Percentiles rank a stretch among this genome's conserved stretches.
These are phyloP conservation scores for Cutaneotrichosporon sp. DNA, from an alignment of 1,284 basidiomycete genomes.

Conservation along the genomic window DNA sequence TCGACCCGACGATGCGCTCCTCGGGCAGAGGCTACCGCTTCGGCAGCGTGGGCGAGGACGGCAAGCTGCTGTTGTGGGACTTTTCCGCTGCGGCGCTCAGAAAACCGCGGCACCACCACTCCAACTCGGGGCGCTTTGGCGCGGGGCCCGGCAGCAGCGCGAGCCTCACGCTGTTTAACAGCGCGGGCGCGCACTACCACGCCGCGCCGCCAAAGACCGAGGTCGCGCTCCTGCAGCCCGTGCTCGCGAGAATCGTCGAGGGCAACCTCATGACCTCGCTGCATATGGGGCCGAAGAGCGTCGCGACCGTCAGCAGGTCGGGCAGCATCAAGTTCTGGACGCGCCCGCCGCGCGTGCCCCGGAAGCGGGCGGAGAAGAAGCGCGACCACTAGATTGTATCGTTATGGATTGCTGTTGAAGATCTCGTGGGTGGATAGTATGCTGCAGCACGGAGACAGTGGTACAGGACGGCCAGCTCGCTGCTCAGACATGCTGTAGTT, in stretches of 20 bases:
- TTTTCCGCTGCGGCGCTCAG: constrained; percentile 65
- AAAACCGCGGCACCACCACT: constrained; percentile 49
- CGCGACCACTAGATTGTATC: constrained; percentile 11
- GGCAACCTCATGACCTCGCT: constrained; percentile 71
- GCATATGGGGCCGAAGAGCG: constrained; percentile 68
- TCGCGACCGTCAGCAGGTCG: constrained; percentile 72
- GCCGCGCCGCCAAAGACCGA: constrained; percentile 84
- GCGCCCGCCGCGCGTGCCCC: constrained; percentile 58
- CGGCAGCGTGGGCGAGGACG: constrained; percentile 90
- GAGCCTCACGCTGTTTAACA: constrained; percentile 61
- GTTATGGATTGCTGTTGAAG: no score
- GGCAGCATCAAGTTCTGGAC: constrained; percentile 82
- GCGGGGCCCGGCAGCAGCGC: constrained; percentile 42
- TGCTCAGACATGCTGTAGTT: no score
- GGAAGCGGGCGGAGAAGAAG: constrained; percentile 14
- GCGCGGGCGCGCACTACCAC: constrained; percentile 66
- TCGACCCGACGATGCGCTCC: constrained; percentile 75
- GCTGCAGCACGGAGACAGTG: no score
- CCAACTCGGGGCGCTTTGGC: constrained; percentile 38
- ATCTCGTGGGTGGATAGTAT: no score
- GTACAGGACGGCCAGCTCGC: no score
- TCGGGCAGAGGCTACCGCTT: constrained; percentile 88
- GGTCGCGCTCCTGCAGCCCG: constrained; percentile 85
- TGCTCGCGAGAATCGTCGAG: constrained; percentile 77
- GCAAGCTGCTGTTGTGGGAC: constrained; percentile 93